These are phyloP conservation scores for Bothriochloa decipiens DNA, from an alignment of 176 grass and related monocot genomes.

Conservation along the genomic window DNA sequence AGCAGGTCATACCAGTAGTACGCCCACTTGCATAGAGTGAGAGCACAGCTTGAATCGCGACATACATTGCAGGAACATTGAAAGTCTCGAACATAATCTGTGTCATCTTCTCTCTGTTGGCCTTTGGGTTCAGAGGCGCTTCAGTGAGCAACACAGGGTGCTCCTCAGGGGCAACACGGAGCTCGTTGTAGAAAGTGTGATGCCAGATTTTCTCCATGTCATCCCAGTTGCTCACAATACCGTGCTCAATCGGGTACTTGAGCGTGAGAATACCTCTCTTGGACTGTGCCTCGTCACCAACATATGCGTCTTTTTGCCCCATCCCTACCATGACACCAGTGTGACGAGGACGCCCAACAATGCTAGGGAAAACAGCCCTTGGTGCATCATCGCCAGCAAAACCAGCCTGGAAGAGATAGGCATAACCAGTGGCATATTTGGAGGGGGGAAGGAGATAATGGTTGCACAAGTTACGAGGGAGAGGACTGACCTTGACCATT, in stretches of 20 bases:
- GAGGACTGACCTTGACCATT: conserved; percentile 66
- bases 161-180: conserved; percentile 84
- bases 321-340: conserved; percentile 85
- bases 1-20: conserved; percentile 55
- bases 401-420: conserved; percentile 55
- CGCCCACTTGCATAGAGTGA: conserved; percentile 88
- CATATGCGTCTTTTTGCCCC: conserved; percentile 80
- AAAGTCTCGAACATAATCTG: conserved; percentile 91
- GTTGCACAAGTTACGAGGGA: not conserved
- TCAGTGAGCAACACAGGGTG: conserved; percentile 86
- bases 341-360: conserved; percentile 76
- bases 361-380: conserved; percentile 87
- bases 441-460: not conserved
- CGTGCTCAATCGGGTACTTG: conserved; percentile 71
- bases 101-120: conserved; percentile 93
- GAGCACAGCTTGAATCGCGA: conserved; percentile 82
- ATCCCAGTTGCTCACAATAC: too few species aligned
- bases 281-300: conserved; percentile 83
- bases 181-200: conserved; percentile 47
- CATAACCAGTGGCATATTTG: not conserved
- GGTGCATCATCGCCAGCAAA: conserved; percentile 90
- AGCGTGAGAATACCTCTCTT: conserved; percentile 87
- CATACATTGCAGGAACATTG: conserved; percentile 87
- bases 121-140: conserved; percentile 85
- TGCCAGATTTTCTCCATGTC: too few species aligned